Evolutionary conservation across 2,329 filamentous ascomycete genomes (phyloP), one percentile per base, ranked within the genome.

Genomic region (Penicillium rolfsii): DNA sequence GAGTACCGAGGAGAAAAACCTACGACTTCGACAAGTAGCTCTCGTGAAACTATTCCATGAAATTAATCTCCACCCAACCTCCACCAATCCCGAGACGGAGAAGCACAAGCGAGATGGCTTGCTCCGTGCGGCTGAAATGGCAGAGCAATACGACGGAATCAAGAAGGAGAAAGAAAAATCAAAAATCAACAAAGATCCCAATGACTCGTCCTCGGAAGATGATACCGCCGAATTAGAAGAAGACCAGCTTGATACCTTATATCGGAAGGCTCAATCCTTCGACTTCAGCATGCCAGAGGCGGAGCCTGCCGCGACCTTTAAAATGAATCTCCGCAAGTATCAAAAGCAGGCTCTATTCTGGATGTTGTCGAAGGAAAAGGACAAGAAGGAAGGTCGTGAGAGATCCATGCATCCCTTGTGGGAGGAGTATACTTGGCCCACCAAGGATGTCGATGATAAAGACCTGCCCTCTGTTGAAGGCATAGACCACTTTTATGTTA

Each of bases 261-360:
- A 99, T 77, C 91, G 90, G 71, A 99, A 99, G 73, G 95, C 95
- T 0, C 95, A 99, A 72, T 93, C 92, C 0, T 98, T 98, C 70
- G 95, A 99, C 74, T 98, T 99, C 72, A 87, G 87, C 72, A 97
- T 93, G 0, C 93, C 93, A 1, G 89, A 92, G 74, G 89, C 91
- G 9, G 89, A 97, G 68, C 94, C 95, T 9, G 87, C 90, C 5
- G 83, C 89, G 8, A 91, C 88, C 0, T 99, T 99, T 75, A 83
- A 84, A 5, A 88, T 99, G 87, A 83, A 88, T 40, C 81, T 99
- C 30, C 88, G 95, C 3, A 92, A 91, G 55, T 99, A 99, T 68
- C 95, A 99, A 74, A 97, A 93, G 72, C 95, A 99, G 76, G 93
- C 95, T 0, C 79, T 99, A 5, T 83, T 97, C 73, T 99, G 95